Conservation (phyloP, 2,329 filamentous ascomycete species). For the Aspergillus tubingensis region DNA sequence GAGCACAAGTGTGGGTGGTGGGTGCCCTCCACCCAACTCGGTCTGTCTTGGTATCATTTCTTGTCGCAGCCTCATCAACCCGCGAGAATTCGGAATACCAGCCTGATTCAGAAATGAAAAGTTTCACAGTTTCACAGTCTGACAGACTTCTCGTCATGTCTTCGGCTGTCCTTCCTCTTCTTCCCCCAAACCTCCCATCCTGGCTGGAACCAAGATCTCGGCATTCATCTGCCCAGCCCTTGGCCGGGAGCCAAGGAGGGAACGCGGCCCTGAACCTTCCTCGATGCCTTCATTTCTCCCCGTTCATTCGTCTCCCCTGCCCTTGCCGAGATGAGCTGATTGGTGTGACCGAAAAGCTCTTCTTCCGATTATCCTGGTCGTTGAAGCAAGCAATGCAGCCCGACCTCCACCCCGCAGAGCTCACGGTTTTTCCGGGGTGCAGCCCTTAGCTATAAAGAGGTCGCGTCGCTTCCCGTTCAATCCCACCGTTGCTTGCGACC, state of each 20-base stretch:
- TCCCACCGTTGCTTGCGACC: background rate
- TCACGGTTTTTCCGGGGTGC: background rate
- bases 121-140: background rate
- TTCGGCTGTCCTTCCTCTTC: background rate
- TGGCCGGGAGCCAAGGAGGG: constrained; percentile 8
- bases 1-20: too few relatives aligned
- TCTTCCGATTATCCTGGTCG: background rate
- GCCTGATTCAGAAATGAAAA: background rate
- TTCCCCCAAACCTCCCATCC: background rate
- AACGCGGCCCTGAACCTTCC: too few relatives aligned
- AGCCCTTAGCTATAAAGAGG: background rate
- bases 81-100: background rate
- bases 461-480: background rate
- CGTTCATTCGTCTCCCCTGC: background rate
- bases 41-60: too few relatives aligned
- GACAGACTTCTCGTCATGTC: background rate
- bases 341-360: background rate
- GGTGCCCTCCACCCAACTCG: too few relatives aligned
- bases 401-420: background rate
- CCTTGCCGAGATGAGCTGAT: background rate
- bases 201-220: constrained; percentile 2
- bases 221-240: constrained; percentile 4
- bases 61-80: too few relatives aligned
- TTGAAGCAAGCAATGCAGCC: background rate
- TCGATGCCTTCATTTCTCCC: background rate